A percentile compares a stretch with the other conserved stretches of the same genome.
These are phyloP conservation scores for Syzygium aromaticum DNA, from an alignment of 345 rosid genomes.

Conservation along the genomic window DNA sequence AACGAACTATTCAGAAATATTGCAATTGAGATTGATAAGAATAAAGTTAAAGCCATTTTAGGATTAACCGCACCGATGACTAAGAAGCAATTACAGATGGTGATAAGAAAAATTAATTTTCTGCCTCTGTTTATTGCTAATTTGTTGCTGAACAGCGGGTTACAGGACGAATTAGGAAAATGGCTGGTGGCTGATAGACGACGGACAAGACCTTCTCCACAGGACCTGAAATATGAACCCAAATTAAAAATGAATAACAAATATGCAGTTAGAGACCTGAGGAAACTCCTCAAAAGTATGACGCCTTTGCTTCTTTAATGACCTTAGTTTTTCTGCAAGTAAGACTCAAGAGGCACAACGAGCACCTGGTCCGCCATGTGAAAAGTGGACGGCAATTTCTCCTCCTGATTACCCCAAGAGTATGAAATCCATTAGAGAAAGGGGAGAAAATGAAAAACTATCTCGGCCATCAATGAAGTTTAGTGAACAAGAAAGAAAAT, in stretches of 20 bases:
- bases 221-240: conserved; percentile 43
- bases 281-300: not conserved
- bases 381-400: conserved; percentile 75
- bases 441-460: not conserved
- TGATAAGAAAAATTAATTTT: too few species aligned
- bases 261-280: not conserved
- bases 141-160: conserved; percentile 78
- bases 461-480: not conserved
- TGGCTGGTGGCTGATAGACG: conserved; percentile 93
- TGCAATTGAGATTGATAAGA: too few species aligned
- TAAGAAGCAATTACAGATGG: too few species aligned
- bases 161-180: conserved; percentile 83
- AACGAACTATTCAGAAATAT: too few species aligned
- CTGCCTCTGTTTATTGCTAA: too few species aligned
- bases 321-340: conserved; percentile 82
- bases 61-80: too few species aligned
- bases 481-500: not conserved
- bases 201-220: conserved; percentile 87
- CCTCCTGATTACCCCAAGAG: conserved; percentile 45
- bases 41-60: too few species aligned
- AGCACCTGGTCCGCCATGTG: conserved; percentile 79
- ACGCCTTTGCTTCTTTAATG: not conserved
- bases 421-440: not conserved
- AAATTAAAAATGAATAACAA: not conserved
- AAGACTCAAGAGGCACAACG: conserved; percentile 59